A percentile compares a stretch with the other conserved stretches of the same genome.
Evolutionary conservation across 2,329 filamentous ascomycete genomes (phyloP).

Genomic region (Pleoardoris graminearum): DNA sequence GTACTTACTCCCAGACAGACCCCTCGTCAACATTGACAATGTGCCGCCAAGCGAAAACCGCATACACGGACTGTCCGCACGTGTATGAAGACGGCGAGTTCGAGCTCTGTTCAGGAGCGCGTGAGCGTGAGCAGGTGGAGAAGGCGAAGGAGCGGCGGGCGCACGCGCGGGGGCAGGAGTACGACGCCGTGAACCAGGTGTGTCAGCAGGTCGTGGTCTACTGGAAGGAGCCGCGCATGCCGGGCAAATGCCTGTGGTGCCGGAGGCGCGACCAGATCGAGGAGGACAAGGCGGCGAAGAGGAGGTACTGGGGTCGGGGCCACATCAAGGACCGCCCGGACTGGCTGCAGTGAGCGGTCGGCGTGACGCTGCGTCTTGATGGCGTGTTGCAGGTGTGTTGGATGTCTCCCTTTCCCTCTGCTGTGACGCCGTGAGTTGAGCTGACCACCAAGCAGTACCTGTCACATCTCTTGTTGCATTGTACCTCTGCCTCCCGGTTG

Average conservation of each 20-base stretch:
- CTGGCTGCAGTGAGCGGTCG: constrained; percentile 1
- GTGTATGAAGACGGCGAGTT: constrained; percentile 2
- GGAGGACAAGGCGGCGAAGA: background rate
- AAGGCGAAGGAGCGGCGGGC: no score
- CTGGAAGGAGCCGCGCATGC: background rate
- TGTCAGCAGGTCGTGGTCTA: background rate
- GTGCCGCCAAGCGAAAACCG: constrained; percentile 3
- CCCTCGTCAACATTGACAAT: background rate
- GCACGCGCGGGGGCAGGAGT: no score
- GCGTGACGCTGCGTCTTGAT: background rate
- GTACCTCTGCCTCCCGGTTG: no score
- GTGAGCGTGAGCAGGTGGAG: background rate
- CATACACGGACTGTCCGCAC: background rate
- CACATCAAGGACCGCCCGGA: background rate
- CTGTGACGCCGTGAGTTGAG: background rate
- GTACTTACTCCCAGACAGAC: background rate
- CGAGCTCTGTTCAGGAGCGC: background rate
- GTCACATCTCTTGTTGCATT: no score
- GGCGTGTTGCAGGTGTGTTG: background rate
- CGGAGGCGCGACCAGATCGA: background rate
- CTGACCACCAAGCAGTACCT: background rate
- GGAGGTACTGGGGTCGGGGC: background rate
- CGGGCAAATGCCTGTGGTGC: background rate
- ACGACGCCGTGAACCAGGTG: no score
- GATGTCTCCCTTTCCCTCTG: background rate